Evolutionary conservation across 129 eudicot species (phyloP).

Genomic region (Helichrysum umbraculigerum): DNA sequence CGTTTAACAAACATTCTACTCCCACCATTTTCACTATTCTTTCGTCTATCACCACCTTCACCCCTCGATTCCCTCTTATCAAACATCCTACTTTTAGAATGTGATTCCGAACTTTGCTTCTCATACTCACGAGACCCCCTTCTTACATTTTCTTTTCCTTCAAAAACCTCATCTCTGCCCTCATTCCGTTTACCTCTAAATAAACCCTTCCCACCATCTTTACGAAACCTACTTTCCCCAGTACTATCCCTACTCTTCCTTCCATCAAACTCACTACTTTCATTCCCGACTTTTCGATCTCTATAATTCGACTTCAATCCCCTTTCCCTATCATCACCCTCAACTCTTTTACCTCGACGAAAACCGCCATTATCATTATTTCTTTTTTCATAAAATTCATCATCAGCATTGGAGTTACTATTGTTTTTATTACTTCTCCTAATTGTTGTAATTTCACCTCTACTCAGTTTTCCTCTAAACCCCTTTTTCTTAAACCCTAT

Average conservation of each 20-base stretch:
- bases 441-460: conserved; percentile 17
- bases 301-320: conserved; percentile 21
- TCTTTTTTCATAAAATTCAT: conserved; percentile 1
- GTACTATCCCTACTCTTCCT: conserved; percentile 39
- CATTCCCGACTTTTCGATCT: conserved; percentile 27
- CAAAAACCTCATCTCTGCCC: conserved; percentile 12
- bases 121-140: conserved; percentile 23
- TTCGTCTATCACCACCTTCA: neutral
- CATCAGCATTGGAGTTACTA: neutral
- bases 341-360: conserved; percentile 21
- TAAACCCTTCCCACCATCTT: conserved; percentile 5
- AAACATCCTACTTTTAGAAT: conserved; percentile 10
- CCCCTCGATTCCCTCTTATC: conserved; percentile 6
- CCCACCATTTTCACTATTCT: neutral
- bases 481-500: conserved; percentile 25
- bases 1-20: neutral
- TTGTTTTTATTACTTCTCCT: conserved; percentile 2
- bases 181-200: conserved; percentile 19
- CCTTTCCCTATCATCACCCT: conserved; percentile 20
- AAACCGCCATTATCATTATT: conserved; percentile 18
- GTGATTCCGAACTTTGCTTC: neutral
- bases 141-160: conserved; percentile 26
- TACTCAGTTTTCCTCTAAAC: conserved; percentile 21
- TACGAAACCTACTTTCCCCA: conserved; percentile 20
- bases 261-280: conserved; percentile 19